Conservation (phyloP, 352 stramenopile species). For the Stramenopiles sp. region DNA sequence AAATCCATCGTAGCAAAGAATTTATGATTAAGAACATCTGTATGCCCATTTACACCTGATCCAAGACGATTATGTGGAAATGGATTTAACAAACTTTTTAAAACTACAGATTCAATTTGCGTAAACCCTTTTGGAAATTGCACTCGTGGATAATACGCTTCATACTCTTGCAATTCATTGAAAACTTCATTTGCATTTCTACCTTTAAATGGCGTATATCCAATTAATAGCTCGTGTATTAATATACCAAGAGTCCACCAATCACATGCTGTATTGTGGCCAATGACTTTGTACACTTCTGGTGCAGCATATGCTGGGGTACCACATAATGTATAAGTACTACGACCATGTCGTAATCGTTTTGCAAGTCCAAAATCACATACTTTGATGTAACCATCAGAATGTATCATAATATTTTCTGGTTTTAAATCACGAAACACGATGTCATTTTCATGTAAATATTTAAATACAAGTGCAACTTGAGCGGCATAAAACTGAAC, state of each 20-base stretch:
- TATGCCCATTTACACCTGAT: neutral
- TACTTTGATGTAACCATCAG: constrained; percentile 49
- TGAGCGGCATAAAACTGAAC: constrained; percentile 52
- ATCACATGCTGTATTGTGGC: constrained; percentile 49
- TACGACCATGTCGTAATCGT: constrained; percentile 12
- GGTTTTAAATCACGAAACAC: no score
- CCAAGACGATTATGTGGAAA: neutral
- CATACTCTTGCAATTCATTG: neutral
- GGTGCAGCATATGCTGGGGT: constrained; percentile 56
- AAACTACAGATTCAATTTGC: neutral
- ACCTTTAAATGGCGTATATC: constrained; percentile 35
- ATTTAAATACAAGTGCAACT: constrained; percentile 44
- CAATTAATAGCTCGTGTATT: constrained; percentile 53
- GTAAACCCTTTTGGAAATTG: neutral
- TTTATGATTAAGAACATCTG: neutral
- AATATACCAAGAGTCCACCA: constrained; percentile 61
- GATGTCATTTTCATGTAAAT: constrained; percentile 56
- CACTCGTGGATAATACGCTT: neutral
- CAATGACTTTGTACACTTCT: constrained; percentile 40
- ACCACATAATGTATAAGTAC: constrained; percentile 47
- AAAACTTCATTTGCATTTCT: neutral
- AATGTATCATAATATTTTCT: constrained; percentile 56
- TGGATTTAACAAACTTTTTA: neutral
- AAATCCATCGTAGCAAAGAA: neutral
- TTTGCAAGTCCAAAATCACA: constrained; percentile 47